Percentiles rank a stretch among this genome's conserved stretches.
Conservation (phyloP, 2,329 filamentous ascomycete genomes). For the Venturia aucupariae region DNA sequence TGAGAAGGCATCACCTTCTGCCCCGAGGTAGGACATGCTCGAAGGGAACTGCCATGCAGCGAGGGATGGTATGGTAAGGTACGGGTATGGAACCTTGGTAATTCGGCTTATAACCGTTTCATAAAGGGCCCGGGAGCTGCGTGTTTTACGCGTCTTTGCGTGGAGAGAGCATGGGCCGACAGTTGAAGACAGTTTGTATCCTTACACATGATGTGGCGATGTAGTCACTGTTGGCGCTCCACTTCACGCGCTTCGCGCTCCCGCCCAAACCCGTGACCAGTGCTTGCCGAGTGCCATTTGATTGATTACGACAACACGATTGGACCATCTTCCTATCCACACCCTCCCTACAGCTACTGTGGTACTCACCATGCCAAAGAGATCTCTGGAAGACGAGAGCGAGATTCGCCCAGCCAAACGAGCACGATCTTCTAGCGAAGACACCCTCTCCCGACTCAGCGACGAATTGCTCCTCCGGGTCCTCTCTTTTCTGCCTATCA, state of each 20-base stretch:
- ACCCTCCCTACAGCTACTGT: neutral
- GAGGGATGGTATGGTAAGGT: neutral
- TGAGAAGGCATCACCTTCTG: neutral
- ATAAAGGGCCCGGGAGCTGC: too few species aligned
- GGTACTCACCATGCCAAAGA: conserved; percentile 9
- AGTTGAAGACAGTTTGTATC: neutral
- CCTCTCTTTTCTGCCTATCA: conserved; percentile 62
- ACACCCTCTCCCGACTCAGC: conserved; percentile 65
- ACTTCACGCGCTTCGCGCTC: neutral
- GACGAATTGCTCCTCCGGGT: conserved; percentile 84
- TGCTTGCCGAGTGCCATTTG: neutral
- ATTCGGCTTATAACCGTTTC: too few species aligned
- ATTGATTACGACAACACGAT: neutral
- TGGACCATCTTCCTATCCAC: neutral
- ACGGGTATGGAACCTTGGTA: neutral
- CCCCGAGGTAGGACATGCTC: neutral
- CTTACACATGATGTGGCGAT: neutral
- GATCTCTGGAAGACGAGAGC: neutral
- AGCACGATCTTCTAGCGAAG: neutral
- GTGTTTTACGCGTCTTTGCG: neutral
- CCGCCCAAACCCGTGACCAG: neutral
- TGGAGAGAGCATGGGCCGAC: neutral
- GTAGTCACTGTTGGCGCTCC: neutral
- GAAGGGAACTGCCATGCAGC: neutral
- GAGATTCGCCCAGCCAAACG: conserved; percentile 6